Evolutionary conservation across 768 basidiomycete genomes (phyloP).

Genomic region (Suillus hirtellus): DNA sequence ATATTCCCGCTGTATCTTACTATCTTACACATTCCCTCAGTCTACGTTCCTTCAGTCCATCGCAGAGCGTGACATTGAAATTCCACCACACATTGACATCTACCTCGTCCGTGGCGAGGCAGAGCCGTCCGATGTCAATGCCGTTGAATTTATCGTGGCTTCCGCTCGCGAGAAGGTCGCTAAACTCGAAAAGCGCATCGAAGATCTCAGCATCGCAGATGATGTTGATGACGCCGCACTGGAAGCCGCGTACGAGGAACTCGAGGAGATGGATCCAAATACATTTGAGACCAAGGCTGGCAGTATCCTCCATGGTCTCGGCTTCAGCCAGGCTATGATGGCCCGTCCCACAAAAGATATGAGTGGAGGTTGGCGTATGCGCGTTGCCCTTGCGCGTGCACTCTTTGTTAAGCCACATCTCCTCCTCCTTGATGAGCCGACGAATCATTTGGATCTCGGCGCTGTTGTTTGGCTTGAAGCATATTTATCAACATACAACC

Average conservation of each 20-base stretch:
- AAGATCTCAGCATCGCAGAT: conserved; percentile 89
- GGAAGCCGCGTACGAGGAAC: conserved; percentile 89
- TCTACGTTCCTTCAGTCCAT: conserved; percentile 96
- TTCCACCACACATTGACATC: conserved; percentile 95
- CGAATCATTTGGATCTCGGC: conserved; percentile 93
- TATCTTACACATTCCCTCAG: conserved; percentile 38
- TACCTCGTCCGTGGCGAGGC: conserved; percentile 96
- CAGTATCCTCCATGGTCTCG: conserved; percentile 96
- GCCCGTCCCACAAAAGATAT: conserved; percentile 96
- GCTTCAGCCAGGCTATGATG: conserved; percentile 92
- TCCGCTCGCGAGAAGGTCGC: conserved; percentile 94
- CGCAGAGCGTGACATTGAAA: conserved; percentile 92
- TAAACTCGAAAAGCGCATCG: conserved; percentile 88
- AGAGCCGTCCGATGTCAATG: conserved; percentile 92
- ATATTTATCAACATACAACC: conserved; percentile 96
- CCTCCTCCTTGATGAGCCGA: conserved; percentile 89
- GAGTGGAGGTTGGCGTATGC: conserved; percentile 99
- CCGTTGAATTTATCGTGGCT: conserved; percentile 94
- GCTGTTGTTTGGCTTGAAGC: conserved; percentile 99
- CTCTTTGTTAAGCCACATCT: conserved; percentile 97
- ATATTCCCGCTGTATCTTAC: conserved; percentile 12
- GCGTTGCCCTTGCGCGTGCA: conserved; percentile 93
- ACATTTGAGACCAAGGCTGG: conserved; percentile 97
- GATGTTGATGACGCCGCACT: conserved; percentile 86
- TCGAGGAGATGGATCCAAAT: conserved; percentile 93